Conservation (phyloP, 2,329 filamentous ascomycete species). For the Coleophoma cylindrospora region DNA sequence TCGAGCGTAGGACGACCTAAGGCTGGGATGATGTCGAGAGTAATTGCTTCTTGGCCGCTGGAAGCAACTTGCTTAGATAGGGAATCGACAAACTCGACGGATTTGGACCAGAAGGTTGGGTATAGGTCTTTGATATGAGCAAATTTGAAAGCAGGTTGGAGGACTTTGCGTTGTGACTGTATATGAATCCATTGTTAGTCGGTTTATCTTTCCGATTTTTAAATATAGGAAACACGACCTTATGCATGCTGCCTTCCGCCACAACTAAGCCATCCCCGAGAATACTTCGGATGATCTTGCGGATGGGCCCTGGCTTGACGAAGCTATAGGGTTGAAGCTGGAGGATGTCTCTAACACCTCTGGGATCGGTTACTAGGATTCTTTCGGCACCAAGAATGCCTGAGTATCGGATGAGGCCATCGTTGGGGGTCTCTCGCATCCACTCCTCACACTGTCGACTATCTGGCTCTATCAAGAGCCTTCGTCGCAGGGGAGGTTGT, state of each 20-base stretch:
- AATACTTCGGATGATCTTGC: slow-evolving; percentile 53
- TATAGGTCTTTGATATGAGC: slow-evolving; percentile 82
- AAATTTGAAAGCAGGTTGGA: slow-evolving; percentile 81
- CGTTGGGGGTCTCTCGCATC: slow-evolving; percentile 57
- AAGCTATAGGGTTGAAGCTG: slow-evolving; percentile 67
- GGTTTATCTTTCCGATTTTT: too few species aligned
- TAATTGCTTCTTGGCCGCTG: slow-evolving; percentile 26
- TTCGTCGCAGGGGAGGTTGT: too few species aligned
- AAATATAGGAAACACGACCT: slow-evolving; percentile 25
- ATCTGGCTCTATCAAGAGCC: too few species aligned
- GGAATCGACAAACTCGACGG: slow-evolving; percentile 57
- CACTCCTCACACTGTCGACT: slow-evolving; percentile 22
- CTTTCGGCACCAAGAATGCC: slow-evolving; percentile 58
- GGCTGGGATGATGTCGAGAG: slow-evolving; percentile 58
- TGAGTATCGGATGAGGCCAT: slow-evolving; percentile 65
- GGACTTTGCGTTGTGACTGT: slow-evolving; percentile 63
- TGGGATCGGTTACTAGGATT: slow-evolving; percentile 55
- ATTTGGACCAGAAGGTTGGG: slow-evolving; percentile 78
- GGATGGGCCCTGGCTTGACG: slow-evolving; percentile 51
- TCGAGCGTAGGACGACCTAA: slow-evolving; percentile 65
- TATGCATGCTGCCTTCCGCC: slow-evolving; percentile 89
- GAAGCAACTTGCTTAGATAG: slow-evolving; percentile 47
- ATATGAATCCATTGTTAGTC: not conserved
- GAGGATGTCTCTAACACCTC: slow-evolving; percentile 65
- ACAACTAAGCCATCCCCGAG: slow-evolving; percentile 70